These are phyloP conservation scores for Fagopyrum homotropicum DNA, from an alignment of 148 eudicot species.

Conservation along the genomic window DNA sequence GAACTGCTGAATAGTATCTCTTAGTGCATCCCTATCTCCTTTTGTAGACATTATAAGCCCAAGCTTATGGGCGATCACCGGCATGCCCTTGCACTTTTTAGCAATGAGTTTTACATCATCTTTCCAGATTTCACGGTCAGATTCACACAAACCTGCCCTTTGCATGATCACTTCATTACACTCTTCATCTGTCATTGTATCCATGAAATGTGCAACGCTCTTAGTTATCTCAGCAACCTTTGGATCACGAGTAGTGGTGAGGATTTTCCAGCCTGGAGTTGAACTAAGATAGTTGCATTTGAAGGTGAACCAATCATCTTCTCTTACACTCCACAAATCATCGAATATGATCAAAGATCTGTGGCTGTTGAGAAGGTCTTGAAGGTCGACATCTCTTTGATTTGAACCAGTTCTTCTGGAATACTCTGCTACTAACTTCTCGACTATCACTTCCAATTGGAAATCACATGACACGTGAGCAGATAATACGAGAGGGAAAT, in stretches of 20 bases:
- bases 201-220: background rate
- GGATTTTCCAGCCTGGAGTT: background rate
- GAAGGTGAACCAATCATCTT: background rate
- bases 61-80: conserved; percentile 7
- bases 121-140: background rate
- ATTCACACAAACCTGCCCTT: background rate
- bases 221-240: background rate
- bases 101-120: background rate
- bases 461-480: background rate
- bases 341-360: conserved; percentile 13
- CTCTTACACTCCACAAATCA: conserved; percentile 4
- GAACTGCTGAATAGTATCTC: background rate
- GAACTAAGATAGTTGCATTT: background rate
- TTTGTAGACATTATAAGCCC: background rate
- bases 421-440: background rate
- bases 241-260: conserved; percentile 13
- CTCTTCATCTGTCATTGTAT: background rate
- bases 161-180: conserved; percentile 11
- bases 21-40: background rate
- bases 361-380: background rate
- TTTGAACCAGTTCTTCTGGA: too few species aligned
- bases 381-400: too few species aligned
- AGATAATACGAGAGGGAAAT: background rate
- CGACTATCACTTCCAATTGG: background rate
- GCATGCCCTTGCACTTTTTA: conserved; percentile 13